Evolutionary conservation across 1,284 basidiomycete species (phyloP), one percentile per base, ranked within the genome.

Genomic region (Moniliella sp.): DNA sequence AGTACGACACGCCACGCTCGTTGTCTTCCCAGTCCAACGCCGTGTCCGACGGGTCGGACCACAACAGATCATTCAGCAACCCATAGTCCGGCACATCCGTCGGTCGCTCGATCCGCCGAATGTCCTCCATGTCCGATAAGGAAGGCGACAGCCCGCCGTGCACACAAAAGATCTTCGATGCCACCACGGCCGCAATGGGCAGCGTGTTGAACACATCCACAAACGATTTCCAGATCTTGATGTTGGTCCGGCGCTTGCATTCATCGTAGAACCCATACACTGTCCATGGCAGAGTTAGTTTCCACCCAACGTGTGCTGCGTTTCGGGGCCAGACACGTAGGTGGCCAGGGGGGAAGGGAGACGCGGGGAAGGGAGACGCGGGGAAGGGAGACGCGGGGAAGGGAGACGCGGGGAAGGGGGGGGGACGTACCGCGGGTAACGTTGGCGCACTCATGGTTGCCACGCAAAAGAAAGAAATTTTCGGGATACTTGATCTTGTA

Each of bases 151-250:
- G 72, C 8, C 91, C 91, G 14, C 91, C 91, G 59, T 99, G 91
- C 7, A 99, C 88, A 58, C 88, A 97, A 64, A 99, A 99, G 57
- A 99, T 99, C 69, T 99, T 99, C 49, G 81, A 86, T 8, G 88
- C 91, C 32, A 99, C 88, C 47, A 99, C 81, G 21, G 91, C 86
- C 25, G 91, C 86, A 52, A 99, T 97, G 28, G 91, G 91, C 9
- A 99, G 71, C 50, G 83, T 84, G 65, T 99, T 97, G 72, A 99
- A 99, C 27, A 94, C 88, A 64, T 99, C 91, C 61, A 94, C 83
- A 62, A 99, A 97, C 9, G 84, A 86, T 67, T 94, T 97, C 91
- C 91, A 99, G 23, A 83, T 86, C 68, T 97, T 97, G 70, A 97
- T 88, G 64, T 93, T 94, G 69, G 83, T 88, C 48, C 91, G 74